Base-by-base conservation (phyloP, 768 basidiomycete species). In the Mycena filopes region DNA sequence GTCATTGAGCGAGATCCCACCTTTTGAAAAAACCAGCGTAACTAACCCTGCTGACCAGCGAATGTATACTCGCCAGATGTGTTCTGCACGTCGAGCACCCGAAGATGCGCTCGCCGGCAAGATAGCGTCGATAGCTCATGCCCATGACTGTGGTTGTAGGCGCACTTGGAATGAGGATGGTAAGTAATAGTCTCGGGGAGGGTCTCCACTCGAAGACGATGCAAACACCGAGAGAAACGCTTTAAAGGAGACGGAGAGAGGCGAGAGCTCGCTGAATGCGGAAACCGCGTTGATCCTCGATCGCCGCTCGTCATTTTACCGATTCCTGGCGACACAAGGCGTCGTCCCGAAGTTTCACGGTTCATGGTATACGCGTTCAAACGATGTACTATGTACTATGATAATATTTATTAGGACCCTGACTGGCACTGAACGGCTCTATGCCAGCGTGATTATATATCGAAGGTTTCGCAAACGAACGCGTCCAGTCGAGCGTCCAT, bases 21-120 rank as follows among this genome's bases (percentile, higher is more conserved):
- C 51, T 33, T 33, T 21, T 47, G 29, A 26, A 36, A 36, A 15
- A 15, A 36, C n/a, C 36, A 47, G 58, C 46, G 9, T 38, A 12
- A 81, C 89, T 71, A 70, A 94, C 95, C 76, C 94, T 85, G 64
- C 94, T 95, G 71, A 96, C 87, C 92, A 96, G 95, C 46, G 91
- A 89, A 75, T 94, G 91, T 61, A 94, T 91, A 28, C 93, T 94
- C n/a, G 94, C 89, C 48, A 96, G 89, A 77, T 96, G 95, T 15
- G 95, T 96, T 77, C 84, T 90, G 86, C 95, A 96, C 50, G 81
- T 88, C 51, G 86, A 87, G 79, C 95, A 96, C 40, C 95, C 95
- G 71, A 94, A 96, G 74, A 96, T 92, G 71, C 93, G 89, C 69
- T 89, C 89, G 47, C 93, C 93, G 51, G 88, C 82, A 68, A 96